Evolutionary conservation across 2,329 filamentous ascomycete genomes (phyloP).

Genomic region (Dactylellina cionopaga): DNA sequence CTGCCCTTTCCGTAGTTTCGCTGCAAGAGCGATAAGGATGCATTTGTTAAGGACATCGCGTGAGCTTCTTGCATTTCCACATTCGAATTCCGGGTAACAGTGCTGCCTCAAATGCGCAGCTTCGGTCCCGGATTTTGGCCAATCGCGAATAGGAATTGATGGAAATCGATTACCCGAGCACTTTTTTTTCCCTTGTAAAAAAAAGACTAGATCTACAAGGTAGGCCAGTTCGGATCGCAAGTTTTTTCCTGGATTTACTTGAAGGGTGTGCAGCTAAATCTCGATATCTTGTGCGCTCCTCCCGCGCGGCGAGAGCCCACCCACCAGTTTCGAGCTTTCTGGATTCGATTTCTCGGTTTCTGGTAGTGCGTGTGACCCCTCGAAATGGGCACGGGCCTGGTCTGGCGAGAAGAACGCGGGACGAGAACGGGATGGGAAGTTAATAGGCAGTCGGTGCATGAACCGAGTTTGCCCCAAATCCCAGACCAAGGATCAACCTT

Average conservation of each 20-base stretch:
- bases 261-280: constrained; percentile 9
- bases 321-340: not conserved
- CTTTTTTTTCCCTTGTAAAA: not conserved
- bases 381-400: constrained; percentile 33
- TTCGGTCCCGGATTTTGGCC: constrained; percentile 8
- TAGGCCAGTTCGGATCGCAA: constrained; percentile 1
- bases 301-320: constrained; percentile 25
- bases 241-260: too few species aligned
- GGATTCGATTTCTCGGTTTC: constrained; percentile 15
- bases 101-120: constrained; percentile 13
- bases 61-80: constrained; percentile 38
- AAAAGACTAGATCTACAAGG: constrained; percentile 20
- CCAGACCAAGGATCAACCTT: constrained; percentile 36
- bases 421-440: constrained; percentile 32
- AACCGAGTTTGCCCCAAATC: constrained; percentile 27
- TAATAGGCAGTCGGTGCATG: constrained; percentile 24
- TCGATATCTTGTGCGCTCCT: constrained; percentile 33
- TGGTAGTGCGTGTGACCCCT: constrained; percentile 27
- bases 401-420: constrained; percentile 28
- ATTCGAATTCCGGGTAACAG: constrained; percentile 14
- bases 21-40: constrained; percentile 39
- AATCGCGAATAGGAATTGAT: constrained; percentile 3
- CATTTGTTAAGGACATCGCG: constrained; percentile 31
- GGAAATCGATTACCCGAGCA: constrained; percentile 4
- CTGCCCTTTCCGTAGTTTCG: constrained; percentile 10